Evolutionary conservation across 306 rosid species (phyloP).

Genomic region (Fragaria ananassa): DNA sequence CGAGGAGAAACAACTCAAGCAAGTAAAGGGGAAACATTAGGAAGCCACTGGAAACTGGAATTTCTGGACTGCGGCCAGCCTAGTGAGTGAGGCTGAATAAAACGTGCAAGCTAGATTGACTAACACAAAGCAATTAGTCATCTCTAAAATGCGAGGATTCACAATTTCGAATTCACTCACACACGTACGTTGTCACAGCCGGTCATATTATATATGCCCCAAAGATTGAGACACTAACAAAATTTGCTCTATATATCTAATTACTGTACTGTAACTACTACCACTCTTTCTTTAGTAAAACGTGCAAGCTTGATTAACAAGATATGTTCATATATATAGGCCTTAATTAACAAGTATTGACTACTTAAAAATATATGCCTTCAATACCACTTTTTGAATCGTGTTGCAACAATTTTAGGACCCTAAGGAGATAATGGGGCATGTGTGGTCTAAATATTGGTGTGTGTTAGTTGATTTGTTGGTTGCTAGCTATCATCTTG

Average conservation of each 20-base stretch:
- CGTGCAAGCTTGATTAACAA: background rate
- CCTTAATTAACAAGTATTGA: background rate
- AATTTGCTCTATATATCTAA: background rate
- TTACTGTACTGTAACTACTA: background rate
- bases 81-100: background rate
- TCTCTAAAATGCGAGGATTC: background rate
- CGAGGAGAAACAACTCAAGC: no score
- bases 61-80: background rate
- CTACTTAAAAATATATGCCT: background rate
- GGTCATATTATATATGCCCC: background rate
- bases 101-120: background rate
- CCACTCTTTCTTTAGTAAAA: background rate
- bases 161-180: background rate
- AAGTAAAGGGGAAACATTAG: background rate
- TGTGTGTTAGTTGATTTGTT: no score
- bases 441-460: no score
- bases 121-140: background rate
- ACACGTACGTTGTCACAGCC: background rate
- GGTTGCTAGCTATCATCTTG: no score
- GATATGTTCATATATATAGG: background rate
- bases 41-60: background rate
- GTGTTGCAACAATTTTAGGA: no score
- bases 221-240: background rate
- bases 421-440: no score
- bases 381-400: no score